Evolutionary conservation across 1,139 yeast species (phyloP).

Genomic region (Debaryomycetaceae sp.): DNA sequence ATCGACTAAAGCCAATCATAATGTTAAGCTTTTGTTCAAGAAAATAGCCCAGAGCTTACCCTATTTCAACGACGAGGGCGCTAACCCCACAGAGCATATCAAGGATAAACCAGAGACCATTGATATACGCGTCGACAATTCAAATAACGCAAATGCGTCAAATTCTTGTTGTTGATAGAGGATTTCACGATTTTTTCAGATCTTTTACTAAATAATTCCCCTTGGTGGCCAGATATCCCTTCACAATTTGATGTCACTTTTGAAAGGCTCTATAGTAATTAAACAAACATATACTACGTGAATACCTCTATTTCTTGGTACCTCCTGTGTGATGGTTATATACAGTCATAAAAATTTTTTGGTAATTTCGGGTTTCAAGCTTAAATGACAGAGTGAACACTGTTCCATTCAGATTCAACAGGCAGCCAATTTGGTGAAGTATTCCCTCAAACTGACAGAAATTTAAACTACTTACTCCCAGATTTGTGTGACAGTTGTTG

Average conservation of each 20-base stretch:
- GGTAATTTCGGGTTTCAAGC: neutral
- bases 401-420: neutral
- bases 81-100: conserved; percentile 21
- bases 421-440: neutral
- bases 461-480: no score
- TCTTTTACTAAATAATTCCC: no score
- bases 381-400: neutral
- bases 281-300: neutral
- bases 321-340: neutral
- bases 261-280: neutral
- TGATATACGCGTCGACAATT: conserved; percentile 24
- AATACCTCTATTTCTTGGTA: neutral
- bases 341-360: neutral
- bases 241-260: no score
- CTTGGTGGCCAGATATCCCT: no score
- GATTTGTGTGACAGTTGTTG: neutral
- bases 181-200: no score
- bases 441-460: neutral
- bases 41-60: conserved; percentile 90
- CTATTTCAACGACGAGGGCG: conserved; percentile 45
- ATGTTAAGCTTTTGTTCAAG: conserved; percentile 84
- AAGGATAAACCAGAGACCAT: conserved; percentile 40
- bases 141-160: conserved; percentile 1
- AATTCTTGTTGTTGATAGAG: conserved; percentile 1
- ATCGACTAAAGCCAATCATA: conserved; percentile 91